phyloP scores from a whole-genome alignment of 257 asterid genomes.

The Sherardia arvensis region DNA sequence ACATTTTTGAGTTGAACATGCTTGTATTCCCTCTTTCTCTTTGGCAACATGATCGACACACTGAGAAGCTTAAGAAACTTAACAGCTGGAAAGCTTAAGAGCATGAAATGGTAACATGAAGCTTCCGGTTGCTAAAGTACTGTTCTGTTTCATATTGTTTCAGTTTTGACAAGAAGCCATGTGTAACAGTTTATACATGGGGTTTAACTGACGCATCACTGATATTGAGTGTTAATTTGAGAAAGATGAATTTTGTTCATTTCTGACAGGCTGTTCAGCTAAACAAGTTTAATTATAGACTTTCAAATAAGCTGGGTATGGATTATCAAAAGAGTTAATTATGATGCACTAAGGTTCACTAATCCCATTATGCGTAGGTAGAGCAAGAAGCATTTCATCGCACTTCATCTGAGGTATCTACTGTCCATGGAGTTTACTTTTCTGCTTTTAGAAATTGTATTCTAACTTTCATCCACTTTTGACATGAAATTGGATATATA shows the following conservation, averaged over 20 bases:
- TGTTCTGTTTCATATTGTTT: too few species aligned
- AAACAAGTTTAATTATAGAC: conserved; percentile 91
- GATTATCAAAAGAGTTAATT: conserved; percentile 92
- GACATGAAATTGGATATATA: neutral
- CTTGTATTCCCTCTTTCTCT: too few species aligned
- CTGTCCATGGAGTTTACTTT: neutral
- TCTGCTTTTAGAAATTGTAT: neutral
- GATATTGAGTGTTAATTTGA: too few species aligned
- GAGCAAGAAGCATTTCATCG: conserved; percentile 80
- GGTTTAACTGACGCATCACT: too few species aligned
- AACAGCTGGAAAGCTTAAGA: too few species aligned
- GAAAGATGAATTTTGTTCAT: conserved; percentile 10
- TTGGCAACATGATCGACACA: too few species aligned
- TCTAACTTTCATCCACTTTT: neutral
- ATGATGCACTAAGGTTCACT: conserved; percentile 89
- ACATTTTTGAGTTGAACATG: too few species aligned
- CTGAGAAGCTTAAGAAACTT: too few species aligned
- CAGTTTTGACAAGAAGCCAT: too few species aligned
- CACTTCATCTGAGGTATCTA: conserved; percentile 86
- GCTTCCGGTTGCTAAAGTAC: too few species aligned
- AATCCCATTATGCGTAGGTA: conserved; percentile 69
- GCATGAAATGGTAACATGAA: too few species aligned
- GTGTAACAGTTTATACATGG: too few species aligned
- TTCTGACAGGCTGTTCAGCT: conserved; percentile 78
- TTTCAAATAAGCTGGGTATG: conserved; percentile 64